Conservation (phyloP, 1,284 basidiomycete species). For the Ganoderma lucidum region DNA sequence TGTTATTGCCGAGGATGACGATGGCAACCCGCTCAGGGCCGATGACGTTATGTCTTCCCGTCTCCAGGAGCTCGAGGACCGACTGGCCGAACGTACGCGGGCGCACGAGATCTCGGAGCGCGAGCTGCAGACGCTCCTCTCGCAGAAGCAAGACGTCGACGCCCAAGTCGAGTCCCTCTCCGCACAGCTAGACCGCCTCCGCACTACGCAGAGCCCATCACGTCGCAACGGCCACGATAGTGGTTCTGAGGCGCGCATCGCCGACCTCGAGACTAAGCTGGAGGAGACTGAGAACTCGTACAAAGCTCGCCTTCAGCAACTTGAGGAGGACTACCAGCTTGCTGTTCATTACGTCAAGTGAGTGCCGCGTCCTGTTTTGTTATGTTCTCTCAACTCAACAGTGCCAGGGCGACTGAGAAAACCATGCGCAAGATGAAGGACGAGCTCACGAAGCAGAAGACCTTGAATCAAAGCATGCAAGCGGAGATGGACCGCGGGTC, state of each 20-base stretch:
- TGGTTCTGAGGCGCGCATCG: slow-evolving; percentile 60
- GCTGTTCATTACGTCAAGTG: slow-evolving; percentile 93
- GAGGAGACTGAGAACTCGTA: slow-evolving; percentile 83
- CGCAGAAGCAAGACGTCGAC: slow-evolving; percentile 78
- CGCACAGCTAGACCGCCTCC: slow-evolving; percentile 70
- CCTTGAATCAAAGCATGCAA: slow-evolving; percentile 80
- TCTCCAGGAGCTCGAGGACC: slow-evolving; percentile 76
- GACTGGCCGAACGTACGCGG: slow-evolving; percentile 75
- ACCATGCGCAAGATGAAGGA: slow-evolving; percentile 98
- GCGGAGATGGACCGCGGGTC: slow-evolving; percentile 81
- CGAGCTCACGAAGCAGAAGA: slow-evolving; percentile 91
- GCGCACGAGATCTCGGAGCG: slow-evolving; percentile 79
- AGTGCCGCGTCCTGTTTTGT: slow-evolving; percentile 43
- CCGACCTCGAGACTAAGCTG: slow-evolving; percentile 76
- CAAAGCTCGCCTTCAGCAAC: slow-evolving; percentile 79
- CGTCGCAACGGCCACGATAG: slow-evolving; percentile 40
- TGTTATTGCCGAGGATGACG: slow-evolving; percentile 77
- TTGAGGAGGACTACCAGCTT: slow-evolving; percentile 95
- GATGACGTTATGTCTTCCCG: slow-evolving; percentile 57
- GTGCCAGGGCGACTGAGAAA: slow-evolving; percentile 92
- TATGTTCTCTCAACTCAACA: slow-evolving; percentile 31
- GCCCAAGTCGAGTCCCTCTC: slow-evolving; percentile 70
- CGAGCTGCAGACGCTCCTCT: slow-evolving; percentile 69
- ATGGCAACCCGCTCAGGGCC: slow-evolving; percentile 54
- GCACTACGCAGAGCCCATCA: slow-evolving; percentile 60